Evolutionary conservation across 176 grass and related monocot genomes (phyloP).

Genomic region (Oryza meyeriana): DNA sequence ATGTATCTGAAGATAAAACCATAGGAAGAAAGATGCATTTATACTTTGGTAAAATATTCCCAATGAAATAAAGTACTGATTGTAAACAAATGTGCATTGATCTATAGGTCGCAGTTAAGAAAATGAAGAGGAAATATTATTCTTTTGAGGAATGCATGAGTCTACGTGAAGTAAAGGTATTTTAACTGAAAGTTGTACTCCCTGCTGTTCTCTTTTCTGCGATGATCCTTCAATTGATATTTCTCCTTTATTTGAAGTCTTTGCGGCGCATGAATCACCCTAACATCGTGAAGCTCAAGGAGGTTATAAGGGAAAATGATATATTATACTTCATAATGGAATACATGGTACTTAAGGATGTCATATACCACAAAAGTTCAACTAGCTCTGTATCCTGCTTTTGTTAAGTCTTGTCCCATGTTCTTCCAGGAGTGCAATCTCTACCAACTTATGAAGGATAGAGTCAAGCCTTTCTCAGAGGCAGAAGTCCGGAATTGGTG

Average conservation of each 20-base stretch:
- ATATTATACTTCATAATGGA: slow-evolving; percentile 95
- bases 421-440: slow-evolving; percentile 84
- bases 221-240: slow-evolving; percentile 26
- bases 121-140: slow-evolving; percentile 99
- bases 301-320: slow-evolving; percentile 90
- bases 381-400: not conserved
- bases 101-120: slow-evolving; percentile 92
- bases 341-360: slow-evolving; percentile 78
- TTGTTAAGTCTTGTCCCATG: slow-evolving; percentile 27
- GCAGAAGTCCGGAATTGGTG: slow-evolving; percentile 89
- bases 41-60: slow-evolving; percentile 15
- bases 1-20: slow-evolving; percentile 46
- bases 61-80: not conserved
- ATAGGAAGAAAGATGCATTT: not conserved
- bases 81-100: slow-evolving; percentile 4
- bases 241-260: slow-evolving; percentile 54
- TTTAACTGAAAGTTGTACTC: slow-evolving; percentile 5
- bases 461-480: slow-evolving; percentile 69
- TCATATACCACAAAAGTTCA: slow-evolving; percentile 15
- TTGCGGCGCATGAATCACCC: slow-evolving; percentile 94
- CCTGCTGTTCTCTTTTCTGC: not conserved
- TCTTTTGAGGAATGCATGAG: slow-evolving; percentile 97
- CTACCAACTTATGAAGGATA: slow-evolving; percentile 99
- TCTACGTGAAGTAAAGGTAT: slow-evolving; percentile 97
- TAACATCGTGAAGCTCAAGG: slow-evolving; percentile 98